Evolutionary conservation across 208 protist genomes (phyloP).

Genomic region (Endotrypanum monterogeii): DNA sequence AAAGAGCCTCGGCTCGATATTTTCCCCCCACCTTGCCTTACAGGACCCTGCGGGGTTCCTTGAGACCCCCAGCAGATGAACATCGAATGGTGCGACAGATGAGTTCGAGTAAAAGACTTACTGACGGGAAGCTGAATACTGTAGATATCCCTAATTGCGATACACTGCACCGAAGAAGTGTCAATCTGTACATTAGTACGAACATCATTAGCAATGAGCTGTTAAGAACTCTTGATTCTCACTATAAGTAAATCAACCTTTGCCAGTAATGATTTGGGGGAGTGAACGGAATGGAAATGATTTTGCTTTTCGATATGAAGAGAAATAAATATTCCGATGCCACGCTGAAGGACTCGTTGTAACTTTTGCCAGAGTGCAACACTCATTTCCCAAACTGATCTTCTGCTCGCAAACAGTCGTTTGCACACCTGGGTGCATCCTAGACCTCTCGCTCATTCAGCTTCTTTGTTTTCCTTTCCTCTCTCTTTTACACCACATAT

Average conservation of each 20-base stretch:
- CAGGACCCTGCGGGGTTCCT: too few relatives aligned
- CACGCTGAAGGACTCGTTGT: not conserved
- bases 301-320: not conserved
- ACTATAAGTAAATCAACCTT: not conserved
- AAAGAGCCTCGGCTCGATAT: too few relatives aligned
- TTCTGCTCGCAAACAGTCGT: not conserved
- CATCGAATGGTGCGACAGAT: too few relatives aligned
- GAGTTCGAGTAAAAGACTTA: too few relatives aligned
- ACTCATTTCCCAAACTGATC: not conserved
- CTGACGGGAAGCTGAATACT: not conserved
- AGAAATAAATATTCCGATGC: not conserved
- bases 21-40: too few relatives aligned
- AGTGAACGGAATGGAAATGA: too few relatives aligned
- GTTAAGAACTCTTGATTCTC: not conserved
- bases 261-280: not conserved
- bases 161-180: not conserved
- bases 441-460: not conserved
- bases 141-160: not conserved
- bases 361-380: not conserved
- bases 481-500: not conserved
- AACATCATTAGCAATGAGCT: not conserved
- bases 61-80: too few relatives aligned
- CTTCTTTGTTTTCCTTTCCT: not conserved
- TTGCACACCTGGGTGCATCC: not conserved
- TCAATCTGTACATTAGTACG: not conserved